phyloP scores from a whole-genome alignment of 495 filamentous ascomycete species.

The Penicillium cataractarum region DNA sequence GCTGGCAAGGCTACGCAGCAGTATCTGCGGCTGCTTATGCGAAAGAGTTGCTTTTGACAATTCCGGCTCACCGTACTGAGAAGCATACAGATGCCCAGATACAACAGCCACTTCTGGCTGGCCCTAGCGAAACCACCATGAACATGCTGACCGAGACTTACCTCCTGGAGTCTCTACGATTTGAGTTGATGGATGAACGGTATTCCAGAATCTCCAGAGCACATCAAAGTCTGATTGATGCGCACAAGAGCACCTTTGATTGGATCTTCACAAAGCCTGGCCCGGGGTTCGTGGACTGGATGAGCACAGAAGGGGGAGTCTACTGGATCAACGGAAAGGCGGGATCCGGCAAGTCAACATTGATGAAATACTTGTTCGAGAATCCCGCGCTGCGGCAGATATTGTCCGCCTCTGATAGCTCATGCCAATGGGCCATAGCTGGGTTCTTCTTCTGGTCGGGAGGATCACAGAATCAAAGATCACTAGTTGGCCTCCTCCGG shows the following conservation, averaged over 20 bases:
- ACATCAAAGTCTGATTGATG: too few relatives aligned
- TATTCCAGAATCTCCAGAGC: too few relatives aligned
- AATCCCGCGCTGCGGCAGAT: background rate
- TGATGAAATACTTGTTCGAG: background rate
- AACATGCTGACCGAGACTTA: too few relatives aligned
- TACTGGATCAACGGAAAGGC: background rate
- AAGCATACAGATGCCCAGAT: too few relatives aligned
- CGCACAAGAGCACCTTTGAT: background rate
- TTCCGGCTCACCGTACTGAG: too few relatives aligned
- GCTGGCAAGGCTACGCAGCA: too few relatives aligned
- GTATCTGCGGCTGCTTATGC: too few relatives aligned
- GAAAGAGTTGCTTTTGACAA: too few relatives aligned
- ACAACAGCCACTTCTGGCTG: too few relatives aligned
- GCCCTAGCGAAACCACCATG: too few relatives aligned
- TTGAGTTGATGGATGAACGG: too few relatives aligned
- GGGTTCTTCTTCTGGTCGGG: background rate
- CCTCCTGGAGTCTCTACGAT: too few relatives aligned
- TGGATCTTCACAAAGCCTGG: background rate
- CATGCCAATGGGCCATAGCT: background rate
- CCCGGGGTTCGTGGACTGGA: background rate
- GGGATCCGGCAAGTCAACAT: background rate
- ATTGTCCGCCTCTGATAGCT: background rate
- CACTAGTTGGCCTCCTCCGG: background rate
- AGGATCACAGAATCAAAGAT: background rate
- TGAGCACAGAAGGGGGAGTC: background rate